Evolutionary conservation across 306 rosid species (phyloP), one percentile per base, ranked within the genome.

Genomic region (Prunus fruticosa): DNA sequence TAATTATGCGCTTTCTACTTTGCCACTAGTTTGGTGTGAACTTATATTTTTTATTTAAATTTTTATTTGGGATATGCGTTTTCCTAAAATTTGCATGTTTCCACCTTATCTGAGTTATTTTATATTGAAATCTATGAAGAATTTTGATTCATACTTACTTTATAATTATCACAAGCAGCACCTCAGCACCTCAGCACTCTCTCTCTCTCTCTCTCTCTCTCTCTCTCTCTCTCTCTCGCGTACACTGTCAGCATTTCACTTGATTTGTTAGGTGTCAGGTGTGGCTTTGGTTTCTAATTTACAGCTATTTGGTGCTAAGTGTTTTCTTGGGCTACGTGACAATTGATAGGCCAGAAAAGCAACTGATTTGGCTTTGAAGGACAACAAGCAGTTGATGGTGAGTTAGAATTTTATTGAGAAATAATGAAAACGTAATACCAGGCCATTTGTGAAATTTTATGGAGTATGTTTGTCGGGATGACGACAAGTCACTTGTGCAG

Each of bases 341-440:
- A 84, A 79, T 78, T 69, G 64, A 49, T 89, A 95, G 97, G 93
- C 97, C 63, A 86, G 82, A 79, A 82, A 80, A 32, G 97, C 98
- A 34, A 86, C 89, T 62, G 88, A 90, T 61, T 82, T 91, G 88
- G 97, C 94, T 81, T 60, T 92, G 79, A 81, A 87, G 86, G 89
- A 92, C 76, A 79, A 88, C 84, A 90, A 41, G 79, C 89, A 88
- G 81, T 83, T 95, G 82, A 92, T 95, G 96, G 98, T 92, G 81
- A 89, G 96, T 81, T 65, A 64, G 9, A 18, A 2, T 54, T 61
- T 74, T 57, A 74, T 47, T 79, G 50, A 74, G 71, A 80, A 57
- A 9, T 8, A 56, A 16, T 54, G 30, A 74, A 79, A 74, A 61
- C 8, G 67, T 67, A 32, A 25, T 50, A 58, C 71, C 75, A 66